These are phyloP conservation scores for Ceratonia siliqua DNA, from an alignment of 306 rosid genomes.

Conservation along the genomic window DNA sequence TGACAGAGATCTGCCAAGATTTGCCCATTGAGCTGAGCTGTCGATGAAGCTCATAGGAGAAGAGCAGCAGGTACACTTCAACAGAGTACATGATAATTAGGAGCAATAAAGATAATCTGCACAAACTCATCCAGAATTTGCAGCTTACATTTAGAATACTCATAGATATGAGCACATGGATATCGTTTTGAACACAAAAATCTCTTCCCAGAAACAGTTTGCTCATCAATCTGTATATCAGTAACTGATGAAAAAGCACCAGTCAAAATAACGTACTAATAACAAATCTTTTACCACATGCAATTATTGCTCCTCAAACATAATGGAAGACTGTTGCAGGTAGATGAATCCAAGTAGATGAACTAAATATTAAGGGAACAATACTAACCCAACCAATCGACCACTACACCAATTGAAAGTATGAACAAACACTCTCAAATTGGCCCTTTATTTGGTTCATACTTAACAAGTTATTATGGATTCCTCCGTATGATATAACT, in stretches of 20 bases:
- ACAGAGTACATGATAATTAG: slow-evolving; percentile 36
- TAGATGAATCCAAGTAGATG: not conserved
- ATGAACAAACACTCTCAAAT: not conserved
- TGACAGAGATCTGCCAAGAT: slow-evolving; percentile 61
- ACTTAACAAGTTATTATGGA: not conserved
- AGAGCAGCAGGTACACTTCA: slow-evolving; percentile 73
- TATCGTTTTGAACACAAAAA: slow-evolving; percentile 51
- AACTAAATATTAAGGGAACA: not conserved
- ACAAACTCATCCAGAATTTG: slow-evolving; percentile 22
- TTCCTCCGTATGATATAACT: not conserved
- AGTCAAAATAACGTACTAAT: not conserved
- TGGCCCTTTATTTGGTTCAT: not conserved
- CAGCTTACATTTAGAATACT: slow-evolving; percentile 77
- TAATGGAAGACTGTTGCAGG: not conserved
- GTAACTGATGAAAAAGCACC: slow-evolving; percentile 44
- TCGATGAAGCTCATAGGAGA: slow-evolving; percentile 79
- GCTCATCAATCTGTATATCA: slow-evolving; percentile 60
- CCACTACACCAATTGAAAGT: not conserved
- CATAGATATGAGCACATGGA: slow-evolving; percentile 74
- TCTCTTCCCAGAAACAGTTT: slow-evolving; percentile 66
- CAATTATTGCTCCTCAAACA: slow-evolving; percentile 8
- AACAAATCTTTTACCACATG: not conserved
- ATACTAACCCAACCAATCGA: not conserved
- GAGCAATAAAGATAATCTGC: slow-evolving; percentile 25
- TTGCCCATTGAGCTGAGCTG: slow-evolving; percentile 54